A percentile compares a stretch with the other conserved stretches of the same genome.
These are phyloP conservation scores for Pseudocercospora vitis DNA, from an alignment of 2,329 filamentous ascomycete genomes.

Conservation along the genomic window DNA sequence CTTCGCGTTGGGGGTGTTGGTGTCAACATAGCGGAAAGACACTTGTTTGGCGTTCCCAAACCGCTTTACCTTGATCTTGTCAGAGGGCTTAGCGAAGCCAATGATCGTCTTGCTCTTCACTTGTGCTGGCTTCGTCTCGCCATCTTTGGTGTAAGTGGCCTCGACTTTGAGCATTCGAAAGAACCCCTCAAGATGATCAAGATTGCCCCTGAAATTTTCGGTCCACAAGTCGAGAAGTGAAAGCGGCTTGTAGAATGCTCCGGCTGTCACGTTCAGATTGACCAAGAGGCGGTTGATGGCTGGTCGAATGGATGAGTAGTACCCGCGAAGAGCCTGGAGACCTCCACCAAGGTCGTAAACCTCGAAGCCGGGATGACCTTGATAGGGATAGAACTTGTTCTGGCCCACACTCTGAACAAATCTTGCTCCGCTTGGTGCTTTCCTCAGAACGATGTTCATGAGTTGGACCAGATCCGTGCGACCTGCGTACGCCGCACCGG, in stretches of 20 bases:
- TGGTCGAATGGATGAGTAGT: conserved; percentile 61
- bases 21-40: conserved; percentile 44
- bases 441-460: conserved; percentile 58
- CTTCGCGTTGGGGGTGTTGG: conserved; percentile 25
- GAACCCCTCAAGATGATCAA: conserved; percentile 29
- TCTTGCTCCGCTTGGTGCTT: conserved; percentile 45
- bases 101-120: conserved; percentile 47
- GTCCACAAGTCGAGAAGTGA: conserved; percentile 38
- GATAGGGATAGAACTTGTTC: conserved; percentile 55
- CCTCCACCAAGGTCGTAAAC: conserved; percentile 49
- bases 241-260: conserved; percentile 56
- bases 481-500: conserved; percentile 41
- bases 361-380: conserved; percentile 37
- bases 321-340: conserved; percentile 60
- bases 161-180: conserved; percentile 35
- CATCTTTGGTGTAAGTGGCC: conserved; percentile 30
- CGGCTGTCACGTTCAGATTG: conserved; percentile 63
- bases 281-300: conserved; percentile 59
- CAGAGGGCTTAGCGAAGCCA: conserved; percentile 44
- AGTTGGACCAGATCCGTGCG: conserved; percentile 57
- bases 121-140: conserved; percentile 25
- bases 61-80: conserved; percentile 24
- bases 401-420: conserved; percentile 50
- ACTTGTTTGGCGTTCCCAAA: conserved; percentile 50
- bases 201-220: conserved; percentile 30